These are phyloP conservation scores for Odonthalia washingtoniensis DNA, from an alignment of 31 red algal species.

Conservation along the genomic window DNA sequence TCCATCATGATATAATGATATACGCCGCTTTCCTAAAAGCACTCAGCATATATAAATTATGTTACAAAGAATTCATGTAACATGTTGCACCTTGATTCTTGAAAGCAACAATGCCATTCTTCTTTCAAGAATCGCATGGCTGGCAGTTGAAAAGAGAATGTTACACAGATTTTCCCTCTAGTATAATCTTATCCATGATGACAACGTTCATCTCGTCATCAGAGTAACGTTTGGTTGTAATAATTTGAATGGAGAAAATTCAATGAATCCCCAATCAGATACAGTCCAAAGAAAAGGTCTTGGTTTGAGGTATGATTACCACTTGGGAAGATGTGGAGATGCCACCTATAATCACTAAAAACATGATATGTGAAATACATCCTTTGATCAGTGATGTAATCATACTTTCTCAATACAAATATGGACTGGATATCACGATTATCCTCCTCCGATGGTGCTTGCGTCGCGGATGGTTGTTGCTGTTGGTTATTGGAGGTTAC, in stretches of 20 bases:
- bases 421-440: conserved; percentile 51
- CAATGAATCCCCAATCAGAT: conserved; percentile 98
- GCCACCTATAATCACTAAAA: conserved; percentile 79
- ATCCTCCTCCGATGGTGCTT: not conserved
- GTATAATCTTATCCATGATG: conserved; percentile 72
- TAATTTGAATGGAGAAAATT: conserved; percentile 77
- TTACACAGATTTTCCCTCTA: conserved; percentile 54
- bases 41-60: conserved; percentile 94
- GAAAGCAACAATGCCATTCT: conserved; percentile 94
- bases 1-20: conserved; percentile 97
- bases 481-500: no score
- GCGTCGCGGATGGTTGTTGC: conserved; percentile 24
- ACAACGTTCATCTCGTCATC: conserved; percentile 65
- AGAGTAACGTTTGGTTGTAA: conserved; percentile 54
- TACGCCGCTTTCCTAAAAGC: conserved; percentile 97
- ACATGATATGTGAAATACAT: conserved; percentile 68
- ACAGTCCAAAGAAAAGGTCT: conserved; percentile 82
- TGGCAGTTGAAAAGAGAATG: conserved; percentile 26
- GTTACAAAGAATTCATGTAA: conserved; percentile 92
- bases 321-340: conserved; percentile 92
- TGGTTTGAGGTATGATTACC: conserved; percentile 77
- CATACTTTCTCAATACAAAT: conserved; percentile 49
- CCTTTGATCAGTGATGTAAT: conserved; percentile 41
- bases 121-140: conserved; percentile 83
- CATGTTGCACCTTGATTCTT: no score